Conservation (phyloP, 345 rosid genomes). For the Sonneratia caseolaris region DNA sequence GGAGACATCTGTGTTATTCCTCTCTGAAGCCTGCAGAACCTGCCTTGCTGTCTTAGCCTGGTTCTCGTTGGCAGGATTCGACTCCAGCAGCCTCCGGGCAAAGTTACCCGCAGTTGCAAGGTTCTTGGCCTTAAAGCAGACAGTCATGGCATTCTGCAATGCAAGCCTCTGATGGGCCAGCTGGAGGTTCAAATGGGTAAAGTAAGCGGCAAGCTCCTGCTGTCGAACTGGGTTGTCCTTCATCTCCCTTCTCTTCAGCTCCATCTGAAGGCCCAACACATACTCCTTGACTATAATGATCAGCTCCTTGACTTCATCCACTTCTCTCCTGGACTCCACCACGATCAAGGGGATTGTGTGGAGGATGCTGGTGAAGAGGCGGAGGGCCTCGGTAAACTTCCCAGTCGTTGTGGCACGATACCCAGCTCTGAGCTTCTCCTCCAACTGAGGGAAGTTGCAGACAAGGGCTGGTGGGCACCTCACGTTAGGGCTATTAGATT, state of each 20-base stretch:
- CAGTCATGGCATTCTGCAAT: constrained; percentile 59
- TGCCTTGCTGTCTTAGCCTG: constrained; percentile 78
- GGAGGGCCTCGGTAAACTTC: constrained; percentile 67
- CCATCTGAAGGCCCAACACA: constrained; percentile 75
- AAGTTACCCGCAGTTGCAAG: constrained; percentile 68
- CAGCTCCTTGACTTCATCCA: constrained; percentile 88
- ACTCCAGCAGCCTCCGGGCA: constrained; percentile 67
- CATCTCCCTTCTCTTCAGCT: constrained; percentile 68
- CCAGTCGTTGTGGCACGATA: constrained; percentile 89
- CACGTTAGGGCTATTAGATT: constrained; percentile 70
- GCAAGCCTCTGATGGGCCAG: constrained; percentile 76
- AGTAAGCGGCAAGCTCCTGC: constrained; percentile 96
- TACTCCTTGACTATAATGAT: constrained; percentile 73
- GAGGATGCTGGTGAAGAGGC: constrained; percentile 63
- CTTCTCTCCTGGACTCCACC: constrained; percentile 94
- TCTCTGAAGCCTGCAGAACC: constrained; percentile 70
- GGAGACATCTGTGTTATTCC: constrained; percentile 57
- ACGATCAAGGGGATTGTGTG: constrained; percentile 86
- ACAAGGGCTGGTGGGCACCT: constrained; percentile 82
- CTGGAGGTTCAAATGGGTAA: constrained; percentile 92
- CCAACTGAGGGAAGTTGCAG: constrained; percentile 66
- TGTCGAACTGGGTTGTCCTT: constrained; percentile 64
- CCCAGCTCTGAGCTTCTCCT: constrained; percentile 83
- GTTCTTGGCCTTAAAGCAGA: constrained; percentile 80
- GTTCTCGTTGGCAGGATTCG: constrained; percentile 62